These are phyloP conservation scores for Serpula lacrymans DNA, from an alignment of 768 basidiomycete genomes.

Conservation along the genomic window DNA sequence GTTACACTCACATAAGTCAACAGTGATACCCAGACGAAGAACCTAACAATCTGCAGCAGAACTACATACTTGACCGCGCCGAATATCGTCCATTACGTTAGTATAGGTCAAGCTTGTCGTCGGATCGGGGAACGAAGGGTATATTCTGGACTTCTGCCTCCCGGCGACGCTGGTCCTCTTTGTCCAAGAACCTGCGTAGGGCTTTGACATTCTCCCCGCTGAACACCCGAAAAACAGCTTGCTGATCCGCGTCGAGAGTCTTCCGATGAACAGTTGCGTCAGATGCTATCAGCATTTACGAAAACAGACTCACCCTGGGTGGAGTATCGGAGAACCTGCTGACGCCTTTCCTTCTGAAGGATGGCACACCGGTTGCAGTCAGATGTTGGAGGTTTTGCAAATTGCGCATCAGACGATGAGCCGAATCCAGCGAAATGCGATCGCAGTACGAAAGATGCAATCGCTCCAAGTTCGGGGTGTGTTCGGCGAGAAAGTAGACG, in stretches of 20 bases:
- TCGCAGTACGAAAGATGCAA: conserved; percentile 88
- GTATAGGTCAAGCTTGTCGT: conserved; percentile 63
- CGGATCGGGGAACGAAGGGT: conserved; percentile 55
- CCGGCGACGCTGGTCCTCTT: conserved; percentile 56
- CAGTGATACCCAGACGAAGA: too few relatives aligned
- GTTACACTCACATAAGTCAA: too few relatives aligned
- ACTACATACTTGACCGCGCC: too few relatives aligned
- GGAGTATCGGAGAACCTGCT: conserved; percentile 73
- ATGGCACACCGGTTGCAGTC: conserved; percentile 74
- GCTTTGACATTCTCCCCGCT: conserved; percentile 61
- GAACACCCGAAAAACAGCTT: conserved; percentile 76
- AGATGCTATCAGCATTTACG: not conserved
- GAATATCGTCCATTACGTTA: too few relatives aligned
- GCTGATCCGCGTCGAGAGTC: conserved; percentile 65
- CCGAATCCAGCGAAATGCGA: conserved; percentile 69
- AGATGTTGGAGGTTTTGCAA: conserved; percentile 67
- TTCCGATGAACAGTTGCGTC: conserved; percentile 23
- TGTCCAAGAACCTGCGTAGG: conserved; percentile 68
- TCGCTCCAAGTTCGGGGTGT: conserved; percentile 66
- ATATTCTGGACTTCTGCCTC: conserved; percentile 60
- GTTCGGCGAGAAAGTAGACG: conserved; percentile 73
- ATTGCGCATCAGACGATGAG: conserved; percentile 64
- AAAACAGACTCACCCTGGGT: conserved; percentile 48
- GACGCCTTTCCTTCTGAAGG: conserved; percentile 66
- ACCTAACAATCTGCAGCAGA: too few relatives aligned